Evolutionary conservation across 805 yeast species (phyloP), one percentile per base, ranked within the genome.

Genomic region (Candida maris): DNA sequence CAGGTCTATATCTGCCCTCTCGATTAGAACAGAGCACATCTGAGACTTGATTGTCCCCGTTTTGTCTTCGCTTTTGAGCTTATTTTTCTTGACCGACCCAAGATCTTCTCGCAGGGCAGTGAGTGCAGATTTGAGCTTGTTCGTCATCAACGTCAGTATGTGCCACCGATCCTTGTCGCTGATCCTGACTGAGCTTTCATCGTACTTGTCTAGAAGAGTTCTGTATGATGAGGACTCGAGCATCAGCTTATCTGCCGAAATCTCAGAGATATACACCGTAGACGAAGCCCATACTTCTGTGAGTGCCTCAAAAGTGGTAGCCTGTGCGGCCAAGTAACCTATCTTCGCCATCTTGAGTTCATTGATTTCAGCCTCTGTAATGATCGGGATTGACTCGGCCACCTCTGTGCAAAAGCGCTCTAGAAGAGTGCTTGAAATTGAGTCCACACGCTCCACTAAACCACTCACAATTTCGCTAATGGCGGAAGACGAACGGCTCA

Each of bases 1-100:
- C 9, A 71, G 47, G 37, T 73, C 79, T 3, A 74, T 62, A 47
- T 75, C 81, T 1, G 76, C 67, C 32, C 80, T 57, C 21, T 72
- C 75, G n/a, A 73, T 68, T 21, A 66, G 46, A 1, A 74, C 55
- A 6, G 68, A 61, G 41, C 72, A 59, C 2, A 72, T 40, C 38
- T 69, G 70, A 20, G 56, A 44, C 3, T 62, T 46, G 9, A 38
- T 37, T 5, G 41, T 27, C 16, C 61, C 54, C 14, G 49, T 48
- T 5, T 37, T 27, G 26, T 51, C 60, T 19, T 41, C 37, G n/a
- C 44, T 45, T 10, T 37, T 37, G 9, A 34, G 35, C 20, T 35
- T 40, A 7, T 30, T 23, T 12, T 27, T 37, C 27, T 44, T 46
- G 5, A 48, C 35, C 10, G 52, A 47, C 12, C 56, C 46, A 7